These are phyloP conservation scores for Alisma plantagoaquatica DNA, from an alignment of 106 monocot genomes.

Conservation along the genomic window DNA sequence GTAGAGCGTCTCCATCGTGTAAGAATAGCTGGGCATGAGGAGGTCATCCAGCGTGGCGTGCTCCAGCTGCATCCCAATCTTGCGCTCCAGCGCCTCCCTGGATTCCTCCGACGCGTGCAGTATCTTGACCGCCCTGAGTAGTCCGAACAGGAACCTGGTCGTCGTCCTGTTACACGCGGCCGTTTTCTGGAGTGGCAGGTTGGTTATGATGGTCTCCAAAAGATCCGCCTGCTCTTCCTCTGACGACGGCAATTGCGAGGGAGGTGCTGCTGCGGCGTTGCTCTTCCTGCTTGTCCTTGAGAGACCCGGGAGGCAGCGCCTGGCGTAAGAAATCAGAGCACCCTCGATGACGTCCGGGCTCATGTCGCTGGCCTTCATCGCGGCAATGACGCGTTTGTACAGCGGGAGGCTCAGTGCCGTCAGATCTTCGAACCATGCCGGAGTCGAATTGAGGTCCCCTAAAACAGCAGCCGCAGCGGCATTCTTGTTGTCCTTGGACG, in stretches of 20 bases:
- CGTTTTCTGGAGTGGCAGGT: constrained; percentile 52
- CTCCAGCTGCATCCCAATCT: constrained; percentile 73
- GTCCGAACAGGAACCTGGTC: constrained; percentile 56
- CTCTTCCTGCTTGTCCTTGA: constrained; percentile 50
- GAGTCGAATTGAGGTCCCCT: too few species aligned
- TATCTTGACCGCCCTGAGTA: constrained; percentile 63
- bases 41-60: constrained; percentile 76
- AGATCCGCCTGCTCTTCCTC: constrained; percentile 56
- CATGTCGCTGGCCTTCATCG: constrained; percentile 42
- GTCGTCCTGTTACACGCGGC: constrained; percentile 16
- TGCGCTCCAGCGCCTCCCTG: constrained; percentile 43
- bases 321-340: constrained; percentile 67
- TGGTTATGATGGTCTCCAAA: constrained; percentile 56
- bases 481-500: too few species aligned
- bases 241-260: too few species aligned
- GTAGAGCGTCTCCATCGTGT: constrained; percentile 76
- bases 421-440: constrained; percentile 76
- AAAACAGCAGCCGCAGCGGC: constrained; percentile 3
- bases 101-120: constrained; percentile 41
- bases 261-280: constrained; percentile 9
- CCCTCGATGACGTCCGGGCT: constrained; percentile 56
- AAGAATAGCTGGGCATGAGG: constrained; percentile 82
- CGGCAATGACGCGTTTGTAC: constrained; percentile 64
- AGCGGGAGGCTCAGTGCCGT: constrained; percentile 48
- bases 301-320: constrained; percentile 62